phyloP scores from a whole-genome alignment of 805 yeast genomes.

The Tetrapisispora nanseiensis region DNA sequence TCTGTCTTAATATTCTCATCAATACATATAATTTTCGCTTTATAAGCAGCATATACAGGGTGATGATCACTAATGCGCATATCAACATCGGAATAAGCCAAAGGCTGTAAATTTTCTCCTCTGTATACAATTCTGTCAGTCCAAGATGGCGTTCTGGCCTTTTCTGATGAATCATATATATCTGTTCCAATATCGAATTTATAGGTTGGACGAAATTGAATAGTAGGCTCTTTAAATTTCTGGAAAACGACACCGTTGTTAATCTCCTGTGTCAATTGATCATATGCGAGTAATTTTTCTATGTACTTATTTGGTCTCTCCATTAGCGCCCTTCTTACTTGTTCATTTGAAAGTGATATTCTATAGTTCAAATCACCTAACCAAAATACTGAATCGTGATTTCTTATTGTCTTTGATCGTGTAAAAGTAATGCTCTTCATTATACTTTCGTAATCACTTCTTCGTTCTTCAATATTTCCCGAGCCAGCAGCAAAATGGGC shows the following conservation, averaged over 20 bases:
- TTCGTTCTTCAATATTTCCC: slow-evolving; percentile 71
- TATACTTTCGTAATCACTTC: slow-evolving; percentile 71
- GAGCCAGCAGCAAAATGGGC: slow-evolving; percentile 94
- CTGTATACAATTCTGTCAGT: slow-evolving; percentile 76
- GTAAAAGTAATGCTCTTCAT: slow-evolving; percentile 68
- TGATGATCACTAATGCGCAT: slow-evolving; percentile 76
- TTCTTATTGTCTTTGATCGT: slow-evolving; percentile 63
- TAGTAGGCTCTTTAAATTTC: slow-evolving; percentile 65
- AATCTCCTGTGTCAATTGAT: slow-evolving; percentile 74
- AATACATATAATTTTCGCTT: slow-evolving; percentile 54
- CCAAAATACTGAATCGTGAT: slow-evolving; percentile 87
- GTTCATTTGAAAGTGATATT: slow-evolving; percentile 60
- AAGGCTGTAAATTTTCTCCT: slow-evolving; percentile 49
- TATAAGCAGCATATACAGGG: slow-evolving; percentile 80
- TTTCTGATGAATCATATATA: slow-evolving; percentile 79
- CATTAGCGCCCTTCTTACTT: slow-evolving; percentile 49
- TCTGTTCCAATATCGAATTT: slow-evolving; percentile 81
- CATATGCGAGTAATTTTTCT: slow-evolving; percentile 48
- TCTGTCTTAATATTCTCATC: slow-evolving; percentile 51
- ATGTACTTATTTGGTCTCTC: slow-evolving; percentile 32
- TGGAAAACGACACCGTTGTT: slow-evolving; percentile 61
- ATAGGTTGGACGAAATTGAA: slow-evolving; percentile 81
- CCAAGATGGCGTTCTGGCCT: slow-evolving; percentile 92
- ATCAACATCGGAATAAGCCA: slow-evolving; percentile 59
- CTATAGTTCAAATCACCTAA: slow-evolving; percentile 91